These are phyloP conservation scores for Populus tremula DNA, from an alignment of 345 rosid species.

Conservation along the genomic window DNA sequence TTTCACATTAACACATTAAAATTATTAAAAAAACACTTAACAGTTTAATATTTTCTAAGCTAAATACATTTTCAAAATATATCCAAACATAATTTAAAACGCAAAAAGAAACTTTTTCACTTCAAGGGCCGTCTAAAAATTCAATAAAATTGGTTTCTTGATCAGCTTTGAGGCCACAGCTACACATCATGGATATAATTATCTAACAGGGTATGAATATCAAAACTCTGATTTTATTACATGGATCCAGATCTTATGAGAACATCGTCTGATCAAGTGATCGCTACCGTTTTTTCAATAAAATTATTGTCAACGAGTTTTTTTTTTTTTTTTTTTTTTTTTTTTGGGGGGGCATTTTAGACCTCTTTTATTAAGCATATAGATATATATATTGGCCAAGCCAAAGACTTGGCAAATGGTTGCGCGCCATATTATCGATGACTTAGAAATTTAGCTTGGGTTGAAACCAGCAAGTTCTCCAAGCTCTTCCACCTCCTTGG, in stretches of 20 bases:
- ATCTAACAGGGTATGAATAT: too few relatives aligned
- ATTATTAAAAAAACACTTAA: too few relatives aligned
- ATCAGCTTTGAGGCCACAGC: not conserved
- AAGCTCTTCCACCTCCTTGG: constrained; percentile 53
- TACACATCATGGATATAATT: not conserved
- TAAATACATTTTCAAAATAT: too few relatives aligned
- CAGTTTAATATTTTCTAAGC: too few relatives aligned
- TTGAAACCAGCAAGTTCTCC: constrained; percentile 47
- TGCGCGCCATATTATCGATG: not conserved
- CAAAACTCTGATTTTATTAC: too few relatives aligned
- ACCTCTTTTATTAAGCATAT: not conserved
- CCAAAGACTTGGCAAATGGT: not conserved
- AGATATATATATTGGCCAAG: not conserved
- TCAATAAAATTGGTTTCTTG: not conserved
- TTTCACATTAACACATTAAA: too few relatives aligned
- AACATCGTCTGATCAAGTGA: too few relatives aligned
- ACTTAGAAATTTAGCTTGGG: not conserved
- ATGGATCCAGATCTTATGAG: too few relatives aligned
- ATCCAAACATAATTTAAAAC: too few relatives aligned
- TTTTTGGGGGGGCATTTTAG: too few relatives aligned
- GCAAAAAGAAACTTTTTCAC: not conserved
- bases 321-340: too few relatives aligned
- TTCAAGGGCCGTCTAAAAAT: not conserved
- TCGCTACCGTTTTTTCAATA: too few relatives aligned
- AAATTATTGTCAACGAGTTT: not conserved